These are phyloP conservation scores for Rosa persica DNA, from an alignment of 306 rosid species.

Conservation along the genomic window DNA sequence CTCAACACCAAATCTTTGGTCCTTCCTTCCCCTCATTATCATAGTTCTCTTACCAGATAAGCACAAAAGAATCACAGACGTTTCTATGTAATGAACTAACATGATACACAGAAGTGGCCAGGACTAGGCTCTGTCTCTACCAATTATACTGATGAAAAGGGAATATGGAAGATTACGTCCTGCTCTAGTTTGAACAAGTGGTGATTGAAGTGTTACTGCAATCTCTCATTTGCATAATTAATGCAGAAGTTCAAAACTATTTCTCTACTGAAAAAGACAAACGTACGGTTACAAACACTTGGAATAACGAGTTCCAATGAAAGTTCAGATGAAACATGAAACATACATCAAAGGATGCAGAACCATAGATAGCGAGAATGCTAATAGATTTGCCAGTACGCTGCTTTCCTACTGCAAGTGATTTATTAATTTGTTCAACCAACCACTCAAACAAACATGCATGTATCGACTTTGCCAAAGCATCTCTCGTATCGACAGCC, in stretches of 20 bases:
- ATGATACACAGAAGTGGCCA: neutral
- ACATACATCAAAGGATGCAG: conserved; percentile 94
- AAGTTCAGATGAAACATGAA: conserved; percentile 24
- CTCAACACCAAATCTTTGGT: neutral
- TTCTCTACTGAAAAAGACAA: conserved; percentile 54
- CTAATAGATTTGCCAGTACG: conserved; percentile 97
- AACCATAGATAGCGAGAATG: conserved; percentile 97
- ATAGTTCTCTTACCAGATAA: neutral
- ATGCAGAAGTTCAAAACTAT: conserved; percentile 99
- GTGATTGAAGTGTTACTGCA: conserved; percentile 97
- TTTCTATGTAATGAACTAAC: neutral
- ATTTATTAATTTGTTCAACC: conserved; percentile 94
- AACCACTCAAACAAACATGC: conserved; percentile 94
- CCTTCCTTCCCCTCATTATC: neutral
- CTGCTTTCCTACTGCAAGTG: conserved; percentile 96
- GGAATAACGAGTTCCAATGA: neutral
- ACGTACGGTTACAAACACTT: neutral
- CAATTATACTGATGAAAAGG: conserved; percentile 7
- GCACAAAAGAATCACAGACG: neutral
- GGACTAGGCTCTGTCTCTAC: neutral
- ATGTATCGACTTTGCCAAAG: conserved; percentile 95
- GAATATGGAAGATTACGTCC: conserved; percentile 58
- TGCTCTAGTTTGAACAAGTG: conserved; percentile 97
- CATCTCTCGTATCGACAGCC: conserved; percentile 97
- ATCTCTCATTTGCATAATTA: conserved; percentile 95